Evolutionary conservation across 768 basidiomycete genomes (phyloP).

Genomic region (Phylloporus sp.): DNA sequence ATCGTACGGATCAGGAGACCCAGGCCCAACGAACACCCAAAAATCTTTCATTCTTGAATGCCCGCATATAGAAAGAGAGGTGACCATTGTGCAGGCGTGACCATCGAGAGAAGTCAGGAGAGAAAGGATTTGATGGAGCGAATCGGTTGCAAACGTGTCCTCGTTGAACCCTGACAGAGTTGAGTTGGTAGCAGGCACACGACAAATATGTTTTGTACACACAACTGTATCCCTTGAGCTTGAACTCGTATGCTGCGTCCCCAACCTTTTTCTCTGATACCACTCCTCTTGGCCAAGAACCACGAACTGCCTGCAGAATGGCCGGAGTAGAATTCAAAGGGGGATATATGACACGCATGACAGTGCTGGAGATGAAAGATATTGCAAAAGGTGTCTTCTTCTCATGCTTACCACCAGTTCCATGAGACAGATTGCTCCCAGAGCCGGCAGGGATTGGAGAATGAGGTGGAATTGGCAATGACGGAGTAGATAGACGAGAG

Average conservation of each 20-base stretch:
- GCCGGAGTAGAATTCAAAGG: slow-evolving; percentile 73
- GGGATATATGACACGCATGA: slow-evolving; percentile 71
- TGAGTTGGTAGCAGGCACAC: slow-evolving; percentile 16
- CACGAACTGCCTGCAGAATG: slow-evolving; percentile 72
- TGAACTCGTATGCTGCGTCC: slow-evolving; percentile 71
- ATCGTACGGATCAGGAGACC: slow-evolving; percentile 28
- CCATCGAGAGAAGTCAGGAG: slow-evolving; percentile 62
- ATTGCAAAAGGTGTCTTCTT: slow-evolving; percentile 59
- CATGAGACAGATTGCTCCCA: slow-evolving; percentile 35
- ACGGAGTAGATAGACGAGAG: slow-evolving; percentile 41
- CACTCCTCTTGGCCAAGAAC: slow-evolving; percentile 76
- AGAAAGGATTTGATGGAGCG: slow-evolving; percentile 63
- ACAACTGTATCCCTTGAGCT: slow-evolving; percentile 79
- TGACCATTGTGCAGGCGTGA: slow-evolving; percentile 61
- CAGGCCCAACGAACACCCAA: slow-evolving; percentile 69
- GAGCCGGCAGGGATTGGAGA: slow-evolving; percentile 39
- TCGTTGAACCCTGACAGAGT: slow-evolving; percentile 63
- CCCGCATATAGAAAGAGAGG: slow-evolving; percentile 66
- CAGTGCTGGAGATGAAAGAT: slow-evolving; percentile 63
- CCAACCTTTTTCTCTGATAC: slow-evolving; percentile 73
- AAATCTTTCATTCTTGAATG: slow-evolving; percentile 72
- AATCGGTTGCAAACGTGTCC: slow-evolving; percentile 70
- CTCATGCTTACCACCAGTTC: slow-evolving; percentile 25
- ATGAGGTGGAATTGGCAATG: slow-evolving; percentile 35
- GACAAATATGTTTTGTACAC: slow-evolving; percentile 23